Conservation (phyloP, 768 basidiomycete species). For the Trametes maxima region DNA sequence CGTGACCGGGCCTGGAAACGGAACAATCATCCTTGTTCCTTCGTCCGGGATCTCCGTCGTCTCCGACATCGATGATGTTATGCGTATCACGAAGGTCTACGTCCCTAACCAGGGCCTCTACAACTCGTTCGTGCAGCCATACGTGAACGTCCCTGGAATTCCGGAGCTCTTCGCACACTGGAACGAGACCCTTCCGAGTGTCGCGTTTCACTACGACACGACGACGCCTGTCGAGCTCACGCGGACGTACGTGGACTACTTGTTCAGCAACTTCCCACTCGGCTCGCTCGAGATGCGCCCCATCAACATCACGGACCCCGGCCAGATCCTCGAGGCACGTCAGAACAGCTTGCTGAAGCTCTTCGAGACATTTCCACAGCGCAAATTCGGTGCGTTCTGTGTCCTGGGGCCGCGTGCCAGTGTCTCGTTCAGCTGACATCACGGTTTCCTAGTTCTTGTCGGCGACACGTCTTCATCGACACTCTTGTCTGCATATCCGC, state of each 20-base stretch:
- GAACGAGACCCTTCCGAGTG: conserved; percentile 27
- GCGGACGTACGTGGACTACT: conserved; percentile 36
- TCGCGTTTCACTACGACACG: conserved; percentile 40
- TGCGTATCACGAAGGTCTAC: conserved; percentile 39
- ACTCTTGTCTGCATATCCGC: conserved; percentile 29
- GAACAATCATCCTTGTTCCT: conserved; percentile 36
- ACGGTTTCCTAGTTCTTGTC: conserved; percentile 18
- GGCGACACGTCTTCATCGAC: conserved; percentile 30
- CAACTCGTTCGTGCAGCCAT: conserved; percentile 37
- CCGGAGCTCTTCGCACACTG: conserved; percentile 34
- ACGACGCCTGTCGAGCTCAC: conserved; percentile 38
- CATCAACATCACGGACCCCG: conserved; percentile 35
- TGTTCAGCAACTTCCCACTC: conserved; percentile 34
- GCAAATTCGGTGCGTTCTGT: conserved; percentile 31
- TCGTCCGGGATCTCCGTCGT: conserved; percentile 34
- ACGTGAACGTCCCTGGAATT: conserved; percentile 34
- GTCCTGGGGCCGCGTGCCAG: background rate
- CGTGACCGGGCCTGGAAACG: conserved; percentile 31
- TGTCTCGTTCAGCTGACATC: background rate
- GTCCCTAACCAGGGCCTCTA: conserved; percentile 35
- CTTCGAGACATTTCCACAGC: conserved; percentile 36
- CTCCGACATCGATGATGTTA: conserved; percentile 40
- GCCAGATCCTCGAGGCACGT: conserved; percentile 33
- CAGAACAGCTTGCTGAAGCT: conserved; percentile 33
- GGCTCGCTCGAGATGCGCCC: conserved; percentile 38